phyloP scores from a whole-genome alignment of 2,329 filamentous ascomycete genomes.

The Penicillium verrucosum region DNA sequence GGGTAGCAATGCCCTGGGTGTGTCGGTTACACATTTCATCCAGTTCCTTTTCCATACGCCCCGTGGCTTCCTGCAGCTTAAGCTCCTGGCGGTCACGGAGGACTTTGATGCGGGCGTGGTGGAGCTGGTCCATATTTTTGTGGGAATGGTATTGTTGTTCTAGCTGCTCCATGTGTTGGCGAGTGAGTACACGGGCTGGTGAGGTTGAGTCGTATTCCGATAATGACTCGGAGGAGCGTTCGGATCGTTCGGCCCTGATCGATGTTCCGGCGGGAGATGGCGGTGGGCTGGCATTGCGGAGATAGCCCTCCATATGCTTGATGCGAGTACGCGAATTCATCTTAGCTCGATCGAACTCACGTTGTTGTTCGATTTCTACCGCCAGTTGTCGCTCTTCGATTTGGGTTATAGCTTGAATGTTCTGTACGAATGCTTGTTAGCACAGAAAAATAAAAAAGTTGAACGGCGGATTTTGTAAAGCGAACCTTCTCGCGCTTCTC shows the following conservation, averaged over 20 bases:
- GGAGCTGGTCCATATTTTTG: constrained; percentile 44
- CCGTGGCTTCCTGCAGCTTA: constrained; percentile 38
- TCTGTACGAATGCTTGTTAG: constrained; percentile 26
- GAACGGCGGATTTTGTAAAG: not conserved
- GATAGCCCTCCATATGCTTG: constrained; percentile 49
- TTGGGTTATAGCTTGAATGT: constrained; percentile 31
- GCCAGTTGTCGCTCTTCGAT: constrained; percentile 46
- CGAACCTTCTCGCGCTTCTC: constrained; percentile 41
- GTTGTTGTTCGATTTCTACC: constrained; percentile 44
- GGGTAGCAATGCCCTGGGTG: constrained; percentile 27
- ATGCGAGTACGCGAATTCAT: constrained; percentile 43
- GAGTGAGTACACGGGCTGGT: constrained; percentile 36
- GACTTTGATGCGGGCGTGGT: constrained; percentile 46
- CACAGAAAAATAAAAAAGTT: not conserved
- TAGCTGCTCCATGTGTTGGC: constrained; percentile 43
- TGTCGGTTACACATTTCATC: constrained; percentile 36
- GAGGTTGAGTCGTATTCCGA: constrained; percentile 22
- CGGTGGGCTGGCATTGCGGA: constrained; percentile 40
- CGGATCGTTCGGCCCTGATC: constrained; percentile 9
- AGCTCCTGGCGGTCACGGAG: constrained; percentile 47
- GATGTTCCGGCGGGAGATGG: constrained; percentile 21
- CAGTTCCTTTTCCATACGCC: constrained; percentile 40
- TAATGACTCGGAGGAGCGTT: constrained; percentile 20
- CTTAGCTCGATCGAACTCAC: constrained; percentile 45
- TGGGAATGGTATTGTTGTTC: constrained; percentile 45